Percentiles rank a stretch among this genome's conserved stretches.
Evolutionary conservation across 306 rosid species (phyloP).

Genomic region (Prunus mume): DNA sequence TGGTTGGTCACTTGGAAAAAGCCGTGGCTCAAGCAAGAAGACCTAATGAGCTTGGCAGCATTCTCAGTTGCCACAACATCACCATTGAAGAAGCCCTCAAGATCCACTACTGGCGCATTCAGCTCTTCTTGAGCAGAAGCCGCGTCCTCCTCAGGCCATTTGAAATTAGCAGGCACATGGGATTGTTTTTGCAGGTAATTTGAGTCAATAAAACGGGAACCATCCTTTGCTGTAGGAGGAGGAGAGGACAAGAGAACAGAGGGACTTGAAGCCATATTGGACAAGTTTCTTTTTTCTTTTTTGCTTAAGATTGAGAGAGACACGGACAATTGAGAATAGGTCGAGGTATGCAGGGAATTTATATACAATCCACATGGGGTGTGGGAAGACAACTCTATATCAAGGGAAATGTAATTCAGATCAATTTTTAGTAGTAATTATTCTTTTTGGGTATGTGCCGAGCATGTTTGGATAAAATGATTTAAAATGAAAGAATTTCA

Average conservation of each 20-base stretch:
- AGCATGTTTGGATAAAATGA: too few species aligned
- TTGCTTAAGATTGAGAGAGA: too few species aligned
- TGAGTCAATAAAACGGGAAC: neutral
- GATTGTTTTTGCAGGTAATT: constrained; percentile 17
- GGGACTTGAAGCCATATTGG: neutral
- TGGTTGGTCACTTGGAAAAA: constrained; percentile 76
- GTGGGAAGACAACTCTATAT: too few species aligned
- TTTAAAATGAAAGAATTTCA: too few species aligned
- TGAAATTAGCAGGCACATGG: constrained; percentile 37
- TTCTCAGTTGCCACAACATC: constrained; percentile 27
- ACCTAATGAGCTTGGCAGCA: constrained; percentile 38
- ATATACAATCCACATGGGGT: too few species aligned
- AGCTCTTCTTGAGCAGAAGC: constrained; percentile 42
- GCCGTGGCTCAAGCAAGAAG: constrained; percentile 62
- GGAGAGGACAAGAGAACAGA: neutral
- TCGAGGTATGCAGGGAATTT: neutral
- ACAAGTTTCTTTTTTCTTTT: too few species aligned
- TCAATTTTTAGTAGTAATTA: too few species aligned
- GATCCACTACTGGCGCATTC: constrained; percentile 53
- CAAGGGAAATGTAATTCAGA: too few species aligned
- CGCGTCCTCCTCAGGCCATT: constrained; percentile 54
- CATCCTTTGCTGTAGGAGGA: neutral
- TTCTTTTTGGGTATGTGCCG: too few species aligned
- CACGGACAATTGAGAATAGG: neutral
- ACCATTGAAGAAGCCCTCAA: constrained; percentile 49